Evolutionary conservation across 345 rosid species (phyloP).

Genomic region (Eucalyptus sp.): DNA sequence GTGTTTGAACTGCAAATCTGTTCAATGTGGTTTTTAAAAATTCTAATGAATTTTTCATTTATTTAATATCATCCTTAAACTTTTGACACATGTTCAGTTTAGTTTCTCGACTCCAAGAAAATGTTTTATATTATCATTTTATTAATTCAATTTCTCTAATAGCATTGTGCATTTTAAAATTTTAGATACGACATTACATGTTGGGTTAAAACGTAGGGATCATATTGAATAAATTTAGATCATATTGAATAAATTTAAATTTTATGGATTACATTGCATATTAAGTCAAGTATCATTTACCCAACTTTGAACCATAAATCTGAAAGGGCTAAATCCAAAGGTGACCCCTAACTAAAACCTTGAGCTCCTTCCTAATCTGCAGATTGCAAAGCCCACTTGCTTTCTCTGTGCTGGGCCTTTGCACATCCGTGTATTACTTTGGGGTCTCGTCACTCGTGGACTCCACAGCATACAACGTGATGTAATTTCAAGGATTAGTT

Average conservation of each 20-base stretch:
- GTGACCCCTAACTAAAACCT: not conserved
- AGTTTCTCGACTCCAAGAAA: fast-evolving
- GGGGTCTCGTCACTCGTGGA: not conserved
- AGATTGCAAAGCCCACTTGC: not conserved
- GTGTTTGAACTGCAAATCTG: fast-evolving
- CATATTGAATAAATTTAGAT: too few species aligned
- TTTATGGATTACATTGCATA: fast-evolving
- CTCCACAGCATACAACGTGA: not conserved
- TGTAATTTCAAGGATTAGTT: not conserved
- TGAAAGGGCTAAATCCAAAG: not conserved
- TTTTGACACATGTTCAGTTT: too few species aligned
- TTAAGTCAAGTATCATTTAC: too few species aligned
- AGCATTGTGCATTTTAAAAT: too few species aligned
- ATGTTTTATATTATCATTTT: too few species aligned
- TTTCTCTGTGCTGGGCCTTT: not conserved
- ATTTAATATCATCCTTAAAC: fast-evolving
- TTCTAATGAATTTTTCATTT: too few species aligned
- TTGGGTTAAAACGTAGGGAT: too few species aligned
- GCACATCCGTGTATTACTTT: fast-evolving
- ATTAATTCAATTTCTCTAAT: too few species aligned
- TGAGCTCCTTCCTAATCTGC: not conserved
- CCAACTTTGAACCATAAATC: not conserved
- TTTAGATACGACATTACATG: fast-evolving
- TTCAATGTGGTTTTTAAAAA: fast-evolving
- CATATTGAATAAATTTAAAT: too few species aligned